Conservation (phyloP, 768 basidiomycete species). For the Rhodotorula diobovata region DNA sequence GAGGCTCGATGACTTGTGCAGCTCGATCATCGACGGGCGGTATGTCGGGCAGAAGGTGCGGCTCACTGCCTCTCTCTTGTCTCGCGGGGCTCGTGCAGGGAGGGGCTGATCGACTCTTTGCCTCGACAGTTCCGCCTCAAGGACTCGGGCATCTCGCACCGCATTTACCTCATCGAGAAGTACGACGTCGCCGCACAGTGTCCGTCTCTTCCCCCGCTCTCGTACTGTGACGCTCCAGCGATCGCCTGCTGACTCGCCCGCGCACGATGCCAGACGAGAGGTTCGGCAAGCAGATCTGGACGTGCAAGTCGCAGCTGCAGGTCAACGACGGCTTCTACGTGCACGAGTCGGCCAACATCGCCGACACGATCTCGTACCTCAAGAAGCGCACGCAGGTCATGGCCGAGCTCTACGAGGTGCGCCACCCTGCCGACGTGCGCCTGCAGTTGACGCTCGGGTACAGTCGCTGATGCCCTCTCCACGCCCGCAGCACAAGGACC, state of each 20-base stretch:
- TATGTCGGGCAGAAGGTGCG: conserved; percentile 50
- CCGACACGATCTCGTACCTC: conserved; percentile 48
- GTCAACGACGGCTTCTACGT: conserved; percentile 50
- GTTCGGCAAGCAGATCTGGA: conserved; percentile 45
- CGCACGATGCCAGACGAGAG: conserved; percentile 34
- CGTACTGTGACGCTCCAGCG: background rate
- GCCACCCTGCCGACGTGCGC: background rate
- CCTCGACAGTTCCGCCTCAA: conserved; percentile 45
- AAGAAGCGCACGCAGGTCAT: conserved; percentile 47
- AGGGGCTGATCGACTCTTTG: background rate
- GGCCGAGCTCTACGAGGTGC: conserved; percentile 40
- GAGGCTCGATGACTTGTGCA: conserved; percentile 49
- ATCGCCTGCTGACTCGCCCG: too few species aligned
- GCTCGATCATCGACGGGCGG: conserved; percentile 49
- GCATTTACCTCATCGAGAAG: conserved; percentile 51
- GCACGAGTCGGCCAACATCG: conserved; percentile 47
- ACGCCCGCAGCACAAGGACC: conserved; percentile 13
- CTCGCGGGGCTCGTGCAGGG: background rate
- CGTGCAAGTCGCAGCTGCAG: conserved; percentile 49
- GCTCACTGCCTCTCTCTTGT: conserved; percentile 44
- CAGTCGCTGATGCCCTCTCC: too few species aligned
- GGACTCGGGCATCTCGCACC: conserved; percentile 47
- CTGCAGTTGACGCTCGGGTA: too few species aligned
- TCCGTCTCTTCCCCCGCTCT: background rate
- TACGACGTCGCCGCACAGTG: conserved; percentile 34